phyloP scores from a whole-genome alignment of 2,329 filamentous ascomycete genomes.

The Dactylellina parvicollis region DNA sequence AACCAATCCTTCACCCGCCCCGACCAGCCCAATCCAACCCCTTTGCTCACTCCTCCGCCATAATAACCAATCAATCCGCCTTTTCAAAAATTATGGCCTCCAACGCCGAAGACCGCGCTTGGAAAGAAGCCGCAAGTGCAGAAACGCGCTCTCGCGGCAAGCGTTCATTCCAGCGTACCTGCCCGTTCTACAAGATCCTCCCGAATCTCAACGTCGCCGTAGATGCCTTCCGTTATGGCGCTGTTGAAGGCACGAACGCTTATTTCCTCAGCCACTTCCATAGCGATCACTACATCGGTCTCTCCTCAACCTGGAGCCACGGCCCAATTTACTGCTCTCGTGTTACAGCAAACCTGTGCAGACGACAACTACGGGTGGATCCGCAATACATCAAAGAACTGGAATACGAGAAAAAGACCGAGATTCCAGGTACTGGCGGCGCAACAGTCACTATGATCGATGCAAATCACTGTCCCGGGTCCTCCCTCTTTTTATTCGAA shows the following conservation, averaged over 20 bases:
- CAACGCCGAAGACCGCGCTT: slow-evolving; percentile 88
- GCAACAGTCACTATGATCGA: slow-evolving; percentile 92
- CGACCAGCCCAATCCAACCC: slow-evolving; percentile 46
- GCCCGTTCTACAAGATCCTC: slow-evolving; percentile 98
- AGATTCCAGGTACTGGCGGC: slow-evolving; percentile 82
- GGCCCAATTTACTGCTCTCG: slow-evolving; percentile 96
- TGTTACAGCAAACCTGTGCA: slow-evolving; percentile 88
- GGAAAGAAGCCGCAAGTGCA: slow-evolving; percentile 86
- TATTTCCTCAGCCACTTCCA: slow-evolving; percentile 99
- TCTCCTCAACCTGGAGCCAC: slow-evolving; percentile 87
- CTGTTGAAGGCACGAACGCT: slow-evolving; percentile 87
- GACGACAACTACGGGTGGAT: slow-evolving; percentile 84
- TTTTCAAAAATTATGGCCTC: slow-evolving; percentile 94
- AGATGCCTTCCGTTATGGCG: slow-evolving; percentile 94
- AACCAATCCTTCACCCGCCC: slow-evolving; percentile 32
- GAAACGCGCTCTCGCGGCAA: slow-evolving; percentile 65
- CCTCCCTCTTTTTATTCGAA: slow-evolving; percentile 91
- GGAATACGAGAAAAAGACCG: slow-evolving; percentile 81
- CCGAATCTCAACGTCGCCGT: slow-evolving; percentile 92
- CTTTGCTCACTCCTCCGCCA: slow-evolving; percentile 54
- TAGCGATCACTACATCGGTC: slow-evolving; percentile 93
- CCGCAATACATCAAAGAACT: slow-evolving; percentile 84
- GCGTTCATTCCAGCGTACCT: slow-evolving; percentile 83
- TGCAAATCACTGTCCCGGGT: slow-evolving; percentile 96
- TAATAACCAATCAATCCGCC: slow-evolving; percentile 69